Evolutionary conservation across 305 asterid species (phyloP).

Genomic region (Lippia alba): DNA sequence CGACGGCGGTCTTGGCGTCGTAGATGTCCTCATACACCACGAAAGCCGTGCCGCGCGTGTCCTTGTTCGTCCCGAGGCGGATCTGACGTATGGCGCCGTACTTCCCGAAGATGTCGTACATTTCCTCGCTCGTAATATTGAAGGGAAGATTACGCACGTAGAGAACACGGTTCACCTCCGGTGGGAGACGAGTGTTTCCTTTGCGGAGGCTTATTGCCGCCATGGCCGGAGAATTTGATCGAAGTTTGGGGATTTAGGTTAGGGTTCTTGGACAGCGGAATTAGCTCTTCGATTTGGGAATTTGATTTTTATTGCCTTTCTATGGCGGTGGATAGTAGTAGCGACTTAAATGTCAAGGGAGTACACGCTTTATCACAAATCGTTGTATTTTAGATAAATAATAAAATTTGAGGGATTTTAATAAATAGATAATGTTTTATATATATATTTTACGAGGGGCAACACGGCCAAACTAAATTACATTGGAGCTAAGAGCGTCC

Average conservation of each 20-base stretch:
- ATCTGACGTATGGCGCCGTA: slow-evolving; percentile 96
- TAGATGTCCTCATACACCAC: slow-evolving; percentile 96
- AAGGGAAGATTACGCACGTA: slow-evolving; percentile 91
- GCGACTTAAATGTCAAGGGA: too few species aligned
- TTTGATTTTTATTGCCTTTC: not conserved
- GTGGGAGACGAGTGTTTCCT: slow-evolving; percentile 93
- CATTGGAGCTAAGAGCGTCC: too few species aligned
- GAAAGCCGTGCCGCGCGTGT: slow-evolving; percentile 97
- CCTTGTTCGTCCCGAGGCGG: slow-evolving; percentile 89
- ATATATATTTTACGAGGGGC: too few species aligned
- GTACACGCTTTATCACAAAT: too few species aligned
- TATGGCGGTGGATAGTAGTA: not conserved
- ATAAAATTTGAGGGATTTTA: too few species aligned
- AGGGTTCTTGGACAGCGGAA: slow-evolving; percentile 8
- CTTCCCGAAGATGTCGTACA: slow-evolving; percentile 96
- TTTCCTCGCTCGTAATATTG: slow-evolving; percentile 97
- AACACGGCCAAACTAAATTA: too few species aligned
- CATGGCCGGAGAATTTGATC: slow-evolving; percentile 42
- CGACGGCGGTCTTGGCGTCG: slow-evolving; percentile 97
- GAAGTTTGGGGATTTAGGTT: slow-evolving; percentile 13
- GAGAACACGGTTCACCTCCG: slow-evolving; percentile 88
- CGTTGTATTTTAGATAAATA: too few species aligned
- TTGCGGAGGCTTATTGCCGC: slow-evolving; percentile 83
- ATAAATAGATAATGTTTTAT: too few species aligned
- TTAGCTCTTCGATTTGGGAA: slow-evolving; percentile 4